Evolutionary conservation across 108 stramenopile species (phyloP).

Genomic region (Seminavis robusta): DNA sequence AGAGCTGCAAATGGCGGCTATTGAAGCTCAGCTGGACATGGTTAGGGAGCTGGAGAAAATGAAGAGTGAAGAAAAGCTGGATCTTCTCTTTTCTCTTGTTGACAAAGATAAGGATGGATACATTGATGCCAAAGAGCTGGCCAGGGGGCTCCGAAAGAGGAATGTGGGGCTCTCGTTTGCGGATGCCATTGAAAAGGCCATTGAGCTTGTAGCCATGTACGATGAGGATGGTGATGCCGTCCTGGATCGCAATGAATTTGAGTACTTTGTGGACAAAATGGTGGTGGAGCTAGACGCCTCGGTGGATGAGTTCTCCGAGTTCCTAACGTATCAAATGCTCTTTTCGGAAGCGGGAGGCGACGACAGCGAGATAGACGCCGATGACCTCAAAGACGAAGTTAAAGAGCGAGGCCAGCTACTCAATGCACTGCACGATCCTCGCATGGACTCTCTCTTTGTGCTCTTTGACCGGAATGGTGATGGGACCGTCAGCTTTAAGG

Average conservation of each 20-base stretch:
- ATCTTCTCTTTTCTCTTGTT: slow-evolving; percentile 12
- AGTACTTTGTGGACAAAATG: slow-evolving; percentile 15
- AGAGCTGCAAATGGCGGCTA: slow-evolving; percentile 23
- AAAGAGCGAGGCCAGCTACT: not conserved
- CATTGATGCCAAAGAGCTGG: slow-evolving; percentile 11
- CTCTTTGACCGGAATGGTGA: slow-evolving; percentile 38
- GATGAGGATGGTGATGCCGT: slow-evolving; percentile 7
- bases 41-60: slow-evolving; percentile 10
- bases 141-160: slow-evolving; percentile 4
- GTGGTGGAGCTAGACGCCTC: slow-evolving; percentile 2
- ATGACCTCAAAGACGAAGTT: not conserved
- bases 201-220: slow-evolving; percentile 4
- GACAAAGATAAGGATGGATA: not conserved
- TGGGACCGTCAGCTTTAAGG: slow-evolving; percentile 36
- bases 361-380: not conserved
- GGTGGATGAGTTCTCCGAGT: slow-evolving; percentile 7
- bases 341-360: not conserved
- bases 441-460: slow-evolving; percentile 35
- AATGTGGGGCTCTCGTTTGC: slow-evolving; percentile 15
- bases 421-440: slow-evolving; percentile 18
- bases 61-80: slow-evolving; percentile 11
- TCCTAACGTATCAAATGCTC: not conserved
- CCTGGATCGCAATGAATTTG: slow-evolving; percentile 8
- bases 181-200: slow-evolving; percentile 8
- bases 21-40: slow-evolving; percentile 27